These are phyloP conservation scores for Starmerella potacharoeniae DNA, from an alignment of 805 yeast genomes.

Conservation along the genomic window DNA sequence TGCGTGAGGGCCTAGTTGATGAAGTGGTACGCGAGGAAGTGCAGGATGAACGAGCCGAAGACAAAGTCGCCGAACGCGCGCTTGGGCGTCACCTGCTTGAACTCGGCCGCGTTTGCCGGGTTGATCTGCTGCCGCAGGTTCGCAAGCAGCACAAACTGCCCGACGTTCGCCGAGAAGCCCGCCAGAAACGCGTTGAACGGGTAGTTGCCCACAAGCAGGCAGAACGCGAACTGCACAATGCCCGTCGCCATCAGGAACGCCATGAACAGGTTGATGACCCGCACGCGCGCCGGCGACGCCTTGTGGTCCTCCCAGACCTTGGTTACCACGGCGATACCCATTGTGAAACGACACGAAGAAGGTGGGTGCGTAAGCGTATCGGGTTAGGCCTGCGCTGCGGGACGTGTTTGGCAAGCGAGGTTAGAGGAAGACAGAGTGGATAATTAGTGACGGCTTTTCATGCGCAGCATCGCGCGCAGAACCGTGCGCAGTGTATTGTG, in stretches of 20 bases:
- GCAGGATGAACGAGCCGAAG: slow-evolving; percentile 76
- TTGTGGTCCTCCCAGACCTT: slow-evolving; percentile 22
- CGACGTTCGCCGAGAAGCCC: slow-evolving; percentile 85
- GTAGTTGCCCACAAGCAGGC: slow-evolving; percentile 66
- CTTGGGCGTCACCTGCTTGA: slow-evolving; percentile 38
- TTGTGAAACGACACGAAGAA: neutral
- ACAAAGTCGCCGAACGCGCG: slow-evolving; percentile 80
- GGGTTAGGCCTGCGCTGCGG: neutral
- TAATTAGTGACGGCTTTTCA: too few species aligned
- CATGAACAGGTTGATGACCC: slow-evolving; percentile 68
- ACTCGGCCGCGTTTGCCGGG: slow-evolving; percentile 31
- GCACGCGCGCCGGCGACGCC: slow-evolving; percentile 27
- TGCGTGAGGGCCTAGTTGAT: slow-evolving; percentile 44
- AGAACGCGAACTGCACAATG: slow-evolving; percentile 64
- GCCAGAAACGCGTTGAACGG: slow-evolving; percentile 96
- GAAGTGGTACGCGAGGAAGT: slow-evolving; percentile 82
- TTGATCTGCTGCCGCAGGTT: slow-evolving; percentile 58
- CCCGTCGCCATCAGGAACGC: slow-evolving; percentile 66
- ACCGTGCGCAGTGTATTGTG: too few species aligned
- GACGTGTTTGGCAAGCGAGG: too few species aligned
- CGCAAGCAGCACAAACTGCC: slow-evolving; percentile 82
- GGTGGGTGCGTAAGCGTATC: neutral
- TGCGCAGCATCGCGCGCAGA: too few species aligned
- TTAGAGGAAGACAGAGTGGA: too few species aligned
- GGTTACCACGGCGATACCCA: slow-evolving; percentile 19